Conservation (phyloP, 2,329 filamentous ascomycete species). For the Myriosclerotinia curreyana region DNA sequence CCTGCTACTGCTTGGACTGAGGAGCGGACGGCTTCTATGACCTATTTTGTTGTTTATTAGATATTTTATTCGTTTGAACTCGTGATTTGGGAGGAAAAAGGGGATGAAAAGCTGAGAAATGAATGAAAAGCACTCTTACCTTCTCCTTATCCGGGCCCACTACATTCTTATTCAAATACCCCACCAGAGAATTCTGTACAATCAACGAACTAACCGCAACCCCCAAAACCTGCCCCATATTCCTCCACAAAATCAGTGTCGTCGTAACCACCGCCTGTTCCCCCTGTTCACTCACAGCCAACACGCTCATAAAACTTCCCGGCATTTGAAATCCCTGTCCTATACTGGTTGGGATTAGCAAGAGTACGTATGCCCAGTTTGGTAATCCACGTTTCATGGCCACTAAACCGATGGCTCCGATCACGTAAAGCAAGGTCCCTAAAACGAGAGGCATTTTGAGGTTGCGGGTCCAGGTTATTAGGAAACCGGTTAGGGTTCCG, state of each 20-base stretch:
- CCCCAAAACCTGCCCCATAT: slow-evolving; percentile 70
- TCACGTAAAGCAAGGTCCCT: slow-evolving; percentile 49
- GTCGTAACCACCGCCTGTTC: slow-evolving; percentile 68
- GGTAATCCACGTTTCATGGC: slow-evolving; percentile 52
- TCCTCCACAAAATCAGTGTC: slow-evolving; percentile 69
- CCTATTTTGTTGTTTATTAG: slow-evolving; percentile 26
- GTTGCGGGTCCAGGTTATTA: slow-evolving; percentile 57
- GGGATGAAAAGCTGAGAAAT: neutral
- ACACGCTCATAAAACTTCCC: slow-evolving; percentile 59
- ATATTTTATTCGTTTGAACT: slow-evolving; percentile 14
- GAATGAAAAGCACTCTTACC: slow-evolving; percentile 23
- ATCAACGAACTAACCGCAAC: slow-evolving; percentile 68
- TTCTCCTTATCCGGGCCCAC: slow-evolving; percentile 55
- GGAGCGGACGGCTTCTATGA: slow-evolving; percentile 52
- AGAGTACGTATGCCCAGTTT: slow-evolving; percentile 52
- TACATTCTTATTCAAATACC: slow-evolving; percentile 58
- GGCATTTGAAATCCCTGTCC: slow-evolving; percentile 65
- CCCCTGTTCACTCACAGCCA: slow-evolving; percentile 56
- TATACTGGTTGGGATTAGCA: slow-evolving; percentile 54
- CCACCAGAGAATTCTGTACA: slow-evolving; percentile 66
- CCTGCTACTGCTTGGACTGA: slow-evolving; percentile 54
- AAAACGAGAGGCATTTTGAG: slow-evolving; percentile 58
- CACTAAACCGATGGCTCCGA: slow-evolving; percentile 51
- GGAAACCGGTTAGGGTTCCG: slow-evolving; percentile 58
- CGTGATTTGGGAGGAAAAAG: neutral